A percentile compares a stretch with the other conserved stretches of the same genome.
phyloP scores from a whole-genome alignment of 208 protist genomes.

The Crithidia acanthocephali region DNA sequence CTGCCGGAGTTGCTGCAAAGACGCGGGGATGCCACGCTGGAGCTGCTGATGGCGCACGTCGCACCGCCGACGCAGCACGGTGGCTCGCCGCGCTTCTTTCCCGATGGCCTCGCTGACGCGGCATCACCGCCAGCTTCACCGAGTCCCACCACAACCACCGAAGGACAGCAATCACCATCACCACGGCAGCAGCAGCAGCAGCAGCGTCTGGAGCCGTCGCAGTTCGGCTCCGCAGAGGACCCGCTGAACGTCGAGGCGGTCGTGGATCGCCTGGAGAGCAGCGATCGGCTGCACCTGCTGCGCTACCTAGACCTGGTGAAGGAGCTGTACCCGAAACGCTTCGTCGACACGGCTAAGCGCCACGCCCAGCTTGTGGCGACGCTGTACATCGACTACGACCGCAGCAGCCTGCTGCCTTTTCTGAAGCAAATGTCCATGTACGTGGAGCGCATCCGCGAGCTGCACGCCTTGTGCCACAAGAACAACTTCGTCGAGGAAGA shows the following conservation, averaged over 20 bases:
- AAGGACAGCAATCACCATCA: too few relatives aligned
- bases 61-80: background rate
- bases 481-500: conserved; percentile 66
- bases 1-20: conserved; percentile 65
- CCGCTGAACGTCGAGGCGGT: conserved; percentile 48
- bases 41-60: conserved; percentile 57
- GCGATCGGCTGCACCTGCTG: conserved; percentile 58
- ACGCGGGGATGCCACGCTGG: conserved; percentile 48
- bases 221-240: conserved; percentile 29
- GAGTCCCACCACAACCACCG: background rate
- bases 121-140: conserved; percentile 2
- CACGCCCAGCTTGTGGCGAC: conserved; percentile 71
- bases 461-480: conserved; percentile 75
- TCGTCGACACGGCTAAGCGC: conserved; percentile 32
- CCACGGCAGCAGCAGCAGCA: too few relatives aligned
- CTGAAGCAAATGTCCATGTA: conserved; percentile 64
- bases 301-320: conserved; percentile 56
- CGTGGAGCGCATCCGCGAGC: conserved; percentile 61
- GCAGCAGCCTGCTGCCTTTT: conserved; percentile 56
- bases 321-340: conserved; percentile 28
- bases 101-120: background rate
- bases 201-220: conserved; percentile 8
- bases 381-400: conserved; percentile 80
- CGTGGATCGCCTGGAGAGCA: conserved; percentile 48
- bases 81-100: background rate